Evolutionary conservation across 1,284 basidiomycete species (phyloP), one percentile per base, ranked within the genome.

Genomic region (Cryptococcus sp.): DNA sequence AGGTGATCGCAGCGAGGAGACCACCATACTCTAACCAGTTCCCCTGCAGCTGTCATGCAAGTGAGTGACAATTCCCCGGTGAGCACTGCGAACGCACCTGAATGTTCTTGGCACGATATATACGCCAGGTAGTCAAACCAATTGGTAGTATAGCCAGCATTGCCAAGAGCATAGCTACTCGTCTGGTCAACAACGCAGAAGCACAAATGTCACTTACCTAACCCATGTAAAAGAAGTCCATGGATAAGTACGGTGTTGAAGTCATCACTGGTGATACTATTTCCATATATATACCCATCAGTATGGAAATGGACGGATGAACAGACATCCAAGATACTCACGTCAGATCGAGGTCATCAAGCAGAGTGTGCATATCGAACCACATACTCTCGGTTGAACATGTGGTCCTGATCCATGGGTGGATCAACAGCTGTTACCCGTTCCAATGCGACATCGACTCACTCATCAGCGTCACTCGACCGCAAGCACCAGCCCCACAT

Each of bases 401-500:
- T 20, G 54, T 46, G 5, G 51, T 56, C 19, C 64, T 66, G 40
- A 3, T 38, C 19, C 16, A 45, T 8, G 42, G 23, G 2, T 6
- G 6, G 5, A 45, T 59, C 45, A 53, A 50, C 23, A 22, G 19
- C 7, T 11, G 42, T 41, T 23, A 19, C n/a, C 41, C 46, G 27
- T 16, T 35, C 7, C 25, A 52, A 5, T 8, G 22, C 31, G 11
- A 40, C 45, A 47, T 20, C 5, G 19, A 25, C 64, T 64, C 52
- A 45, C 16, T 23, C 22, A 16, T 44, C 56, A 20, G 31, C 31
- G 13, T 53, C 46, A 1, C 13, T 23, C 41, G 54, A 39, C 27
- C 52, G 57, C 52, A 68, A 38, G 50, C 67, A 68, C 69, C 69
- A 70, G 11, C 69, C 69, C 69, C 69, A 70, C 47, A 67, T 60